Percentiles rank a stretch among this genome's conserved stretches.
Evolutionary conservation across 148 eudicot species (phyloP).

Genomic region (Vaccinium corymbosum): DNA sequence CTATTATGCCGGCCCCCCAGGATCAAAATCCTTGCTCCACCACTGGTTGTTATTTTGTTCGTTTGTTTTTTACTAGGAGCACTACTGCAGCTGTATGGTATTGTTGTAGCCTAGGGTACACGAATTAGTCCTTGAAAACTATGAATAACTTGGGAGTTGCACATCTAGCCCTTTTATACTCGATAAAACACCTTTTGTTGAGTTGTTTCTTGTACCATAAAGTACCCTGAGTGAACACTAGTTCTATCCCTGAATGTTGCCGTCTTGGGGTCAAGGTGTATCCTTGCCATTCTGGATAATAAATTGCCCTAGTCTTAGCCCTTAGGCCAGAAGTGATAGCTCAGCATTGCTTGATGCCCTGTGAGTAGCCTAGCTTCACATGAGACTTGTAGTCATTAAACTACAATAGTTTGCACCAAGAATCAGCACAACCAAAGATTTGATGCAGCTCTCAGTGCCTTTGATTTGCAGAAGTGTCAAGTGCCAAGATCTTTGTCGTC

Average conservation of each 20-base stretch:
- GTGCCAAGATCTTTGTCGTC: not conserved
- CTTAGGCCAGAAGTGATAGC: not conserved
- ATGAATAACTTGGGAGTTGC: not conserved
- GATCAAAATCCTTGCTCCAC: no score
- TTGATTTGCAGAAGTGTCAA: not conserved
- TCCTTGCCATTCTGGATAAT: not conserved
- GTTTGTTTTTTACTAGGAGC: not conserved
- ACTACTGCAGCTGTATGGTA: not conserved
- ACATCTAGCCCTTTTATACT: not conserved
- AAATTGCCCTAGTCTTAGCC: not conserved
- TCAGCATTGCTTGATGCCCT: not conserved
- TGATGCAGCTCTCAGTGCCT: conserved; percentile 2
- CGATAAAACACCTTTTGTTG: not conserved
- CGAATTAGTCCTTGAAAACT: not conserved
- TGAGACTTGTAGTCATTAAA: not conserved
- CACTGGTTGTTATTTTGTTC: not conserved
- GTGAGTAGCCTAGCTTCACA: not conserved
- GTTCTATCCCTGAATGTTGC: not conserved
- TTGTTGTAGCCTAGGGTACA: not conserved
- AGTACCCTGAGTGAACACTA: not conserved
- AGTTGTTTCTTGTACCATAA: not conserved
- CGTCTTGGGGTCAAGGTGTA: not conserved
- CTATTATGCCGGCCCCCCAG: no score
- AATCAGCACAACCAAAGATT: conserved; percentile 2
- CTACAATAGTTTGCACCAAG: not conserved